phyloP scores from a whole-genome alignment of 371 early-diverging fungal species.

The Syncephalastrum contaminatum region DNA sequence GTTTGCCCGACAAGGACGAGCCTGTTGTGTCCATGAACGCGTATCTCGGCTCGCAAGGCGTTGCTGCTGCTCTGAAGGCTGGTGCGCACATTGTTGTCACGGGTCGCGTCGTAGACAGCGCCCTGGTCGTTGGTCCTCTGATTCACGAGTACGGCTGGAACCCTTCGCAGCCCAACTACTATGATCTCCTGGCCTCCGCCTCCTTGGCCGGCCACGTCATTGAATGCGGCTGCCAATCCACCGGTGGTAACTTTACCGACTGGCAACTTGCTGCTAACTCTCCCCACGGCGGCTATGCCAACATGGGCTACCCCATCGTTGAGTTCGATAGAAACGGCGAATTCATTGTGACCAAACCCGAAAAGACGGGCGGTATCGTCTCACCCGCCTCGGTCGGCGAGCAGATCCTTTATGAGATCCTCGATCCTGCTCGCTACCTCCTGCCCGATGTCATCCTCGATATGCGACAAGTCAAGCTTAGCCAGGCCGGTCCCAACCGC shows the following conservation, averaged over 20 bases:
- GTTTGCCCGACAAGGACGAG: constrained; percentile 49
- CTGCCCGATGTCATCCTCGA: constrained; percentile 77
- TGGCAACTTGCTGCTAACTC: constrained; percentile 66
- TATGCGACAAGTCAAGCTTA: constrained; percentile 59
- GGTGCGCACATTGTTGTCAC: constrained; percentile 75
- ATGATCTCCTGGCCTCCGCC: constrained; percentile 66
- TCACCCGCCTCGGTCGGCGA: constrained; percentile 65
- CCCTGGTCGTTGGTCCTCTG: constrained; percentile 62
- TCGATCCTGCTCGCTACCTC: constrained; percentile 69
- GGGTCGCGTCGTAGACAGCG: constrained; percentile 74
- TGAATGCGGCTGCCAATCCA: constrained; percentile 77
- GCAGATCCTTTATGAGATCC: constrained; percentile 72
- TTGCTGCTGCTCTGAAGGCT: constrained; percentile 59
- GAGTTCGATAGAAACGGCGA: constrained; percentile 60
- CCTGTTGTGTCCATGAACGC: constrained; percentile 64
- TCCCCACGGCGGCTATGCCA: constrained; percentile 61
- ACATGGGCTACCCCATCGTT: constrained; percentile 77
- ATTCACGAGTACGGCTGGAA: constrained; percentile 61
- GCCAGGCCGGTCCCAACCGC: constrained; percentile 57
- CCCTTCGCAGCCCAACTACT: constrained; percentile 32
- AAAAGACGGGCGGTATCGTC: constrained; percentile 70
- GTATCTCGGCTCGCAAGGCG: constrained; percentile 59
- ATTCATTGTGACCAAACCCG: constrained; percentile 70
- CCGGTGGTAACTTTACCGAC: constrained; percentile 79
- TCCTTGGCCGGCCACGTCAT: constrained; percentile 76